phyloP scores from a whole-genome alignment of 306 rosid species.

The Spatholobus suberectus region DNA sequence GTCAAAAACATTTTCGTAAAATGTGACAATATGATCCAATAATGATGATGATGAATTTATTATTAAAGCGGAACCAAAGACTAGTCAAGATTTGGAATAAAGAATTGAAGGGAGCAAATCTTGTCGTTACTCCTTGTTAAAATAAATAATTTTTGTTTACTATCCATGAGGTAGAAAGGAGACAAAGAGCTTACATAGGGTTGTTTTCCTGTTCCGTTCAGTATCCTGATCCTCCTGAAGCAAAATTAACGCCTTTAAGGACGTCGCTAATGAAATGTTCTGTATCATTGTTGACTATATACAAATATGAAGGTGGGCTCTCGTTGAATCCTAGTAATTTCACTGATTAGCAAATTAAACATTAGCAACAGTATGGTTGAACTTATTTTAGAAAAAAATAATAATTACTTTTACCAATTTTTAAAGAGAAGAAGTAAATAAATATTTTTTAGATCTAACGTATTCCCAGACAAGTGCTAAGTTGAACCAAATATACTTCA shows the following conservation, averaged over 20 bases:
- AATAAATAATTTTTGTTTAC: not conserved
- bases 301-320: conserved; percentile 47
- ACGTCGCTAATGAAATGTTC: conserved; percentile 31
- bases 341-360: conserved; percentile 3
- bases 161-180: not conserved
- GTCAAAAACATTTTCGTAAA: too few relatives aligned
- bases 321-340: conserved; percentile 25
- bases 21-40: too few relatives aligned
- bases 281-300: not conserved
- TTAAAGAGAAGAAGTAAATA: too few relatives aligned
- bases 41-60: too few relatives aligned
- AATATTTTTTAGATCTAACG: not conserved
- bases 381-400: not conserved
- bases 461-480: too few relatives aligned
- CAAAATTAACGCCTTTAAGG: conserved; percentile 50
- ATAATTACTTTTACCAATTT: too few relatives aligned
- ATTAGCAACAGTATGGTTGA: not conserved
- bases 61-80: too few relatives aligned
- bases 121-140: not conserved
- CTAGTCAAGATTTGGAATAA: not conserved
- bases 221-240: conserved; percentile 49
- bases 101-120: not conserved
- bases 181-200: not conserved
- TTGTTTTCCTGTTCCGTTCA: not conserved
- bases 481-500: too few relatives aligned